phyloP scores from a whole-genome alignment of 2,329 filamentous ascomycete genomes.

The Colletotrichum sp. region DNA sequence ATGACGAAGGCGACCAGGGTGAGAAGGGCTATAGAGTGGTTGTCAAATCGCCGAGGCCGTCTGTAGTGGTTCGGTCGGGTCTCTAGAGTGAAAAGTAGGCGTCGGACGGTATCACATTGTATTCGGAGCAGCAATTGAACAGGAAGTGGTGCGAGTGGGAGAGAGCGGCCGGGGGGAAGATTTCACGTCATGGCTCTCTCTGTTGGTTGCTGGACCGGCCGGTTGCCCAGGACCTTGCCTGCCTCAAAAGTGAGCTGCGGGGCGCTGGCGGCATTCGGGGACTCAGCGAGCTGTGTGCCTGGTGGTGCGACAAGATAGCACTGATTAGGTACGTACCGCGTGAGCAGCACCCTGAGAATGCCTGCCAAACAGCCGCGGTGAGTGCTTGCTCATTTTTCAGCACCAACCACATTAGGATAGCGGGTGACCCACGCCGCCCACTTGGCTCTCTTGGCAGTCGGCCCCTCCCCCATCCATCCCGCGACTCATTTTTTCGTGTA shows the following conservation, averaged over 20 bases:
- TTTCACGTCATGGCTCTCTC: conserved; percentile 18
- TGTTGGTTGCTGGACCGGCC: conserved; percentile 16
- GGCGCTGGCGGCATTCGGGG: conserved; percentile 17
- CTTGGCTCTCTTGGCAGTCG: background rate
- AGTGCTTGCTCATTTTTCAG: background rate
- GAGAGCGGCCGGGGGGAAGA: background rate
- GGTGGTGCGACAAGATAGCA: background rate
- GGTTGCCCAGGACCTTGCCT: conserved; percentile 13
- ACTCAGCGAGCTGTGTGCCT: background rate
- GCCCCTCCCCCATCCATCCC: background rate
- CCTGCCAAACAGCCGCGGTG: background rate
- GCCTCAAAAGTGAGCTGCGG: conserved; percentile 5
- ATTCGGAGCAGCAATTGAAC: background rate
- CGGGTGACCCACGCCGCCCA: background rate
- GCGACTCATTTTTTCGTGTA: background rate
- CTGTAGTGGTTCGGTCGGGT: conserved; percentile 41
- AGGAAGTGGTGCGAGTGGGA: background rate
- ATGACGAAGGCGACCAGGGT: conserved; percentile 32
- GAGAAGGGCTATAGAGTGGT: background rate
- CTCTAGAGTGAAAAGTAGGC: conserved; percentile 51
- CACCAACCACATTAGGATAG: background rate
- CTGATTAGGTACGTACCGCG: background rate
- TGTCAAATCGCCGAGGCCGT: background rate
- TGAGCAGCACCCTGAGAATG: background rate
- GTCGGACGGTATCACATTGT: conserved; percentile 12